A percentile compares a stretch with the other conserved stretches of the same genome.
phyloP scores from a whole-genome alignment of 176 grass and related monocot genomes.

The Zizania latifolia region DNA sequence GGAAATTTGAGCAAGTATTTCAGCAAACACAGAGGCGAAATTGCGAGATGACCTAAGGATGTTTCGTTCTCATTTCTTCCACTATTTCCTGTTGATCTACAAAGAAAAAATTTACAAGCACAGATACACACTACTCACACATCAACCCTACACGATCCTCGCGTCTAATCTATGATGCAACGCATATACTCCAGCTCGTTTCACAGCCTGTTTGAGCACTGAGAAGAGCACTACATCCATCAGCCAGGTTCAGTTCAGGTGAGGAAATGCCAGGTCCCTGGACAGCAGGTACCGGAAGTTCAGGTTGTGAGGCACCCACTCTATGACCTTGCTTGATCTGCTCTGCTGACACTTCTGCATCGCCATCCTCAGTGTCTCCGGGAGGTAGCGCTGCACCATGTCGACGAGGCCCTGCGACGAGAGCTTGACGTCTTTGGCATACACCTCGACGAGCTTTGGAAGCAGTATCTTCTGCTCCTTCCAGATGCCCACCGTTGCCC shows the following conservation, averaged over 20 bases:
- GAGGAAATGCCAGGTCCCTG: slow-evolving; percentile 74
- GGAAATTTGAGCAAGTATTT: not conserved
- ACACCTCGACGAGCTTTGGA: slow-evolving; percentile 68
- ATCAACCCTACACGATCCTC: slow-evolving; percentile 23
- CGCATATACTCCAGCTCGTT: slow-evolving; percentile 19
- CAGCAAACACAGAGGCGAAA: not conserved
- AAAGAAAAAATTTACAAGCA: slow-evolving; percentile 37
- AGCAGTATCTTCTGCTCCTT: slow-evolving; percentile 85
- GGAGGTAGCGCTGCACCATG: slow-evolving; percentile 78
- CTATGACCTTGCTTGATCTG: slow-evolving; percentile 64
- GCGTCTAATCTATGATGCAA: slow-evolving; percentile 21
- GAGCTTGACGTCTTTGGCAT: slow-evolving; percentile 78
- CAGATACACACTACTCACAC: slow-evolving; percentile 12
- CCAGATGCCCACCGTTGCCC: slow-evolving; percentile 81
- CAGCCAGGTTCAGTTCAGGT: slow-evolving; percentile 42
- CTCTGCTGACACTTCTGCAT: slow-evolving; percentile 79
- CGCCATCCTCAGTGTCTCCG: slow-evolving; percentile 74
- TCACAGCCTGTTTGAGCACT: not conserved
- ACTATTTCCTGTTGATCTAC: slow-evolving; percentile 56
- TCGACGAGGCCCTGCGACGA: slow-evolving; percentile 67
- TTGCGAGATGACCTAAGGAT: not conserved
- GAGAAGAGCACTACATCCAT: not conserved
- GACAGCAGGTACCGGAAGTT: slow-evolving; percentile 75
- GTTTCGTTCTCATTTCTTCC: slow-evolving; percentile 28
- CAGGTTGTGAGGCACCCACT: slow-evolving; percentile 82